Percentiles rank a stretch among this genome's conserved stretches.
Evolutionary conservation across 305 asterid species (phyloP).

Genomic region (Withania somnifera): DNA sequence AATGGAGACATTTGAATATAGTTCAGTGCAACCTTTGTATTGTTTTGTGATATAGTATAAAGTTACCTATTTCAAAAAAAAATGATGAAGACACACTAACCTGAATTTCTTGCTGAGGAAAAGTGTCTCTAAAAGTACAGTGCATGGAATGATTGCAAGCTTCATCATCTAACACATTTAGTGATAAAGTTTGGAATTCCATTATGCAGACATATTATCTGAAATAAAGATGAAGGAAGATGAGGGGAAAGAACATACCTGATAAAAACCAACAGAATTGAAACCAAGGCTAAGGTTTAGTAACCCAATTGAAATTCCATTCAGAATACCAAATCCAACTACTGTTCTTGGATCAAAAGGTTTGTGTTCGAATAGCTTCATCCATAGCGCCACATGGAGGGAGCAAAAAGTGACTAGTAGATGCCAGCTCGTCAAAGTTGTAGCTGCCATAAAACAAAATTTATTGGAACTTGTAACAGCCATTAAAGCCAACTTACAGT

Average conservation of each 20-base stretch:
- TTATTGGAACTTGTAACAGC: not conserved
- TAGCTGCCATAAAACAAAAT: conserved; percentile 24
- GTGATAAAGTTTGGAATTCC: not conserved
- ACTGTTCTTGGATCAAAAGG: conserved; percentile 41
- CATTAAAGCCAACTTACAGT: not conserved
- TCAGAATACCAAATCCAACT: conserved; percentile 35
- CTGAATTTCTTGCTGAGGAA: conserved; percentile 79
- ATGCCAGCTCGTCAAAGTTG: conserved; percentile 92
- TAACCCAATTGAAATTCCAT: conserved; percentile 55
- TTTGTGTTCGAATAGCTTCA: conserved; percentile 86
- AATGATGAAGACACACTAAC: conserved; percentile 29
- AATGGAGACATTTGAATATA: not conserved
- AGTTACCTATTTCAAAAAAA: not conserved
- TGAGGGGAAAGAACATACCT: conserved; percentile 29
- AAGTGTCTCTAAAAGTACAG: conserved; percentile 71
- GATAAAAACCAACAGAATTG: conserved; percentile 95
- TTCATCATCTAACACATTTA: conserved; percentile 55
- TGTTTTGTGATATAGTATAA: not conserved
- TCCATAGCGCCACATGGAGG: conserved; percentile 33
- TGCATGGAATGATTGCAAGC: conserved; percentile 91
- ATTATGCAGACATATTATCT: not conserved
- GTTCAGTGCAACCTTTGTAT: not conserved
- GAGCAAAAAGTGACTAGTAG: conserved; percentile 51
- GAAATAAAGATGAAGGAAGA: conserved; percentile 3
- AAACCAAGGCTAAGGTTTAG: conserved; percentile 90